Base-by-base conservation (phyloP, 148 eudicot species). In the Rhododendron williamsianum region DNA sequence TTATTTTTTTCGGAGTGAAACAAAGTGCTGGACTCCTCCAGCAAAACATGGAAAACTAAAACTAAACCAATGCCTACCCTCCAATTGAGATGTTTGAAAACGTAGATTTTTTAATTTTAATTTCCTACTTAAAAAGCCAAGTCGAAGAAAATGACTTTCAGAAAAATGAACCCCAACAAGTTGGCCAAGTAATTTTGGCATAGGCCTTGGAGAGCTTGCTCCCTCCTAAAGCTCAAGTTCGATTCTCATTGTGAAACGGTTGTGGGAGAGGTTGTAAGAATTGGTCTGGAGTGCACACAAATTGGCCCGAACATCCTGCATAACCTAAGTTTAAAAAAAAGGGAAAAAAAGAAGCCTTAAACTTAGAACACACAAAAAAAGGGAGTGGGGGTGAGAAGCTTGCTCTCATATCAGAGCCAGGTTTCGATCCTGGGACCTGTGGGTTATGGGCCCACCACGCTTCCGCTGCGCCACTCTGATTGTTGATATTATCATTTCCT, bases 391-490 rank as follows among this genome's bases (percentile, higher is more conserved):
- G 0, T 5, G 49, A 19, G 86, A 77, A 78, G 82, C 86, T 77
- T 5, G 38, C 74, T 84, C 71, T 82, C 43, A 1, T 84, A 87
- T 84, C 86, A 84, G 86, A 87, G 89, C 87, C 87, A 84, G 85
- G 87, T 87, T 87, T 87, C 87, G 89, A 84, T 87, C 89, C 85
- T 84, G 89, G 89, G 87, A 87, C 89, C 87, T 87, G 89, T 87
- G 87, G 87, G 87, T 87, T 81, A 85, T 85, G 89, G 85, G 87
- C 89, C 86, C 85, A 86, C 85, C 88, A 83, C 85, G 85, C 88
- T 86, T 86, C 88, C 88, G 88, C 88, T 86, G 88, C 89, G 87
- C 89, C 89, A 84, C 87, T 85, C 87, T 87, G 89, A 87, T 87
- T 77, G 0, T 45, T 83, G 87, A 0, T 8, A 18, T 2, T 0